phyloP scores from a whole-genome alignment of 1,284 basidiomycete species.

The Moesziomyces parantarcticus region DNA sequence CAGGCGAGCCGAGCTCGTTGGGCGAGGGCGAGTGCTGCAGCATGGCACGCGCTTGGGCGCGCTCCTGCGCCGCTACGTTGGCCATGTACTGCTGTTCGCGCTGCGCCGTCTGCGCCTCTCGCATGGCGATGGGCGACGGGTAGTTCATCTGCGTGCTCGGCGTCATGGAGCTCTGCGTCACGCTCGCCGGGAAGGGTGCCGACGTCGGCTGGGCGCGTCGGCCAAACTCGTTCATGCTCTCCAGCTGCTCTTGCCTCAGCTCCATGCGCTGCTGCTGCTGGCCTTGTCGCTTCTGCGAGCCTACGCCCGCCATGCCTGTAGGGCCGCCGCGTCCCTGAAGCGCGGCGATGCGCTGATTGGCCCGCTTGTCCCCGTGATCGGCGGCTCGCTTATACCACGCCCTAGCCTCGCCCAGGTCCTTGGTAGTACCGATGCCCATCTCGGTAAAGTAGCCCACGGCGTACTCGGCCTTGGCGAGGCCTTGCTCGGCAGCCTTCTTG shows the following conservation, averaged over 20 bases:
- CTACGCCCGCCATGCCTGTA: conserved; percentile 32
- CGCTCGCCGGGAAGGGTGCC: conserved; percentile 60
- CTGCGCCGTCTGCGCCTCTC: conserved; percentile 60
- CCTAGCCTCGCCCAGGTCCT: conserved; percentile 72
- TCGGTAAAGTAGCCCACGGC: conserved; percentile 97
- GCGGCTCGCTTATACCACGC: conserved; percentile 89
- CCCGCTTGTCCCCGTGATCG: conserved; percentile 94
- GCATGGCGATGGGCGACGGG: conserved; percentile 62
- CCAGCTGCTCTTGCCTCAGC: conserved; percentile 44
- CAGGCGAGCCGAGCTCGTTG: conserved; percentile 23
- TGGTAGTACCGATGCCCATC: conserved; percentile 69
- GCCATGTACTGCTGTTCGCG: conserved; percentile 58
- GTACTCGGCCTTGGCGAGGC: conserved; percentile 73
- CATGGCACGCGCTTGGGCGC: conserved; percentile 42
- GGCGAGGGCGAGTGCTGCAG: conserved; percentile 37
- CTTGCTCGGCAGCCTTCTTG: conserved; percentile 66
- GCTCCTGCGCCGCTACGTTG: conserved; percentile 53
- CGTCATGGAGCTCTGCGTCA: conserved; percentile 46
- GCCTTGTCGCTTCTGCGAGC: conserved; percentile 18
- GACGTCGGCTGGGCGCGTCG: conserved; percentile 59
- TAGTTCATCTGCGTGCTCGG: conserved; percentile 53
- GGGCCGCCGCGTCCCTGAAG: conserved; percentile 49
- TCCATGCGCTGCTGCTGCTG: conserved; percentile 37
- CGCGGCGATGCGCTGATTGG: conserved; percentile 78
- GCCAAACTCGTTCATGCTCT: conserved; percentile 47